Base-by-base conservation (phyloP, 2,329 filamentous ascomycete species). In the Cercospora zeae-maydis region DNA sequence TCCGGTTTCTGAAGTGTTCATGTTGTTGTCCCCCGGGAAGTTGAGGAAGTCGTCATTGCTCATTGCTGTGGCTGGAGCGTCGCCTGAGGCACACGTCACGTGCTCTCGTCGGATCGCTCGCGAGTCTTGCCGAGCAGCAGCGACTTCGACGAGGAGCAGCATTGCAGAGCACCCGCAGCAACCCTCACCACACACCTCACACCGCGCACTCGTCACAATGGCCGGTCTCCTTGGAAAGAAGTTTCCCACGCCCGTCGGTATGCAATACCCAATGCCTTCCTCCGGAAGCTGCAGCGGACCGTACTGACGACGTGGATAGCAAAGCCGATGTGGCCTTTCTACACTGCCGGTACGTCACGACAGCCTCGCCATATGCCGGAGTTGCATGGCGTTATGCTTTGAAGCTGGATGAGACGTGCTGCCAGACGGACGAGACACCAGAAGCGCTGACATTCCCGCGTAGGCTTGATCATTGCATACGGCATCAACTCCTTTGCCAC, bases 291-390 rank as follows among this genome's bases (percentile, higher is more conserved):
- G 49, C 7, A 45, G 52, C 37, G 8, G 36, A 55, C 51, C 27
- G 63, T 51, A 61, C 70, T 72, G 64, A 72, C 66, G 39, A 13
- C 9, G 45, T 54, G 30, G 52, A 78, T 77, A 98, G 93, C 91
- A 82, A 86, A 86, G 84, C 92, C 93, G 74, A 88, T 96, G 88
- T 87, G 86, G 79, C 93, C 93, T 73, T 98, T 98, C 87, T 95
- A 93, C 84, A 84, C 85, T 80, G 93, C 93, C 78, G 92, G 93
- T 96, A 95, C 51, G 72, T 63, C 53, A 21, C n/a, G 47, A 60
- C 10, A 31, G 30, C 49, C 1, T 53, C 13, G n/a, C 47, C 27
- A 42, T 21, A 21, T 27, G 53, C 2, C 16, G 33, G 33, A 62
- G 8, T 36, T 27, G n/a, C 16, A 2, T 9, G 11, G 24, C 49